These are phyloP conservation scores for Wickerhamiella bombiphila DNA, from an alignment of 805 yeast genomes.

Conservation along the genomic window DNA sequence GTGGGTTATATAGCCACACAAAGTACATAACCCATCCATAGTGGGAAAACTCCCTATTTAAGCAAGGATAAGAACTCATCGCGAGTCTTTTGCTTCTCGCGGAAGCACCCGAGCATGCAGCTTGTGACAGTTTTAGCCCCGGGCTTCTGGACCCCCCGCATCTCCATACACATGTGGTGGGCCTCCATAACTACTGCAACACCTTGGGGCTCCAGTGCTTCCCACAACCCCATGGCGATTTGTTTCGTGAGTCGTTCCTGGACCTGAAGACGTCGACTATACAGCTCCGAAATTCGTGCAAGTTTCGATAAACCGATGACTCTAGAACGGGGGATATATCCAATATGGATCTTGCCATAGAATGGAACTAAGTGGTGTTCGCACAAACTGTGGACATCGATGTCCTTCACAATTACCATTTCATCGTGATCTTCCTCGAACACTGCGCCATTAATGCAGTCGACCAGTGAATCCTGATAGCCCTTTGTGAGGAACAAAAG, in stretches of 20 bases:
- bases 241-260: constrained; percentile 95
- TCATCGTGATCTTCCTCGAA: constrained; percentile 98
- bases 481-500: constrained; percentile 94
- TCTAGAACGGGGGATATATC: constrained; percentile 89
- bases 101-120: constrained; percentile 93
- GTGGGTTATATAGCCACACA: no score
- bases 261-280: constrained; percentile 89
- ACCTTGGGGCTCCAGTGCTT: constrained; percentile 83
- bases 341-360: constrained; percentile 92
- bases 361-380: constrained; percentile 98
- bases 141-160: constrained; percentile 91
- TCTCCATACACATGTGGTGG: constrained; percentile 98
- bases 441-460: constrained; percentile 86
- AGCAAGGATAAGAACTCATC: constrained; percentile 84
- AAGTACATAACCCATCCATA: no score
- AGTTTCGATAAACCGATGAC: constrained; percentile 86
- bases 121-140: constrained; percentile 89
- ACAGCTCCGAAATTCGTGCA: constrained; percentile 95
- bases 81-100: constrained; percentile 86
- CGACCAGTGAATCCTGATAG: constrained; percentile 83
- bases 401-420: constrained; percentile 95
- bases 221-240: constrained; percentile 89
- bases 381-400: constrained; percentile 80
- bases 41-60: no score
- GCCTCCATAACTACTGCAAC: constrained; percentile 98